Evolutionary conservation across 306 rosid species (phyloP), one percentile per base, ranked within the genome.

Genomic region (Castanea sativa): DNA sequence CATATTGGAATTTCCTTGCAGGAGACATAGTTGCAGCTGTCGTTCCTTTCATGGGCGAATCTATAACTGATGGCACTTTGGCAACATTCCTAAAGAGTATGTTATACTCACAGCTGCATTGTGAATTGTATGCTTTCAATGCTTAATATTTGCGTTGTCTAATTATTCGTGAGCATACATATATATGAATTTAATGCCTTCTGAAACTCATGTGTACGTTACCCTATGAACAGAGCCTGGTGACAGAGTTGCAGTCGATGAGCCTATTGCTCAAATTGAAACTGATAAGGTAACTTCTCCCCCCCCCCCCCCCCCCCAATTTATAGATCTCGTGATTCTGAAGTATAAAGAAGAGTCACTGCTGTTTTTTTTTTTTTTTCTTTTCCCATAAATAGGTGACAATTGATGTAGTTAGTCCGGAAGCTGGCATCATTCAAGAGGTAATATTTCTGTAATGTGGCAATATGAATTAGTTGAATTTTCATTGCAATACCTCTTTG

Each of bases 11-110:
- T 67, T 35, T 21, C 7, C 8, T 58, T 75, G 73, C 84, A 92
- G 97, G 89, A 29, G 93, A 92, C 78, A 71, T 75, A 38, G 78
- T 92, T 84, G 96, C 89, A 25, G 96, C 89, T 49, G 88, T 92
- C 19, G 96, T 92, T 80, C 97, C 97, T 82, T 87, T 88, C 1
- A 73, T 92, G 86, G 97, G 93, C 43, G 97, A 92, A 87, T 92
- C 97, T 80, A 90, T 92, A 53, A 75, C 92, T 60, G 96, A 92
- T 79, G 97, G 97, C 76, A 89, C 88, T 43, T 84, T 92, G 71
- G 97, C 96, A 15, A 85, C 76, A 56, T 89, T 92, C 73, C 85
- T 92, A 83, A 92, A 92, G 88, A 90, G 92, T 92, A 92, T 73
- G 91, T 67, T 77, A 29, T 29, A 57, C 52, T 43, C 65, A 27